Evolutionary conservation across 768 basidiomycete genomes (phyloP).

Genomic region (Suillus sp.): DNA sequence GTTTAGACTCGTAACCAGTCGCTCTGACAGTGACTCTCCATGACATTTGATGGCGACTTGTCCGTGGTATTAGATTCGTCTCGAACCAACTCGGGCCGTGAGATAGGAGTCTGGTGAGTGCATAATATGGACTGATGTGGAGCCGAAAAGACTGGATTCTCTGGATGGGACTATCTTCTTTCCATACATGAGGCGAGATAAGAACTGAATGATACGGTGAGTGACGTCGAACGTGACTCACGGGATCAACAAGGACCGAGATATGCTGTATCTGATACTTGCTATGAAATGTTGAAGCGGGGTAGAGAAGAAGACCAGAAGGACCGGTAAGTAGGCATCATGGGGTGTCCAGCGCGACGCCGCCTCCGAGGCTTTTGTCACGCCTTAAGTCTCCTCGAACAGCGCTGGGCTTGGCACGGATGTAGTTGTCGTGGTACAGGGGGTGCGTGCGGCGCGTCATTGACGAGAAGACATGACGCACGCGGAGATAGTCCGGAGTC

Average conservation of each 20-base stretch:
- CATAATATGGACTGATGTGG: background rate
- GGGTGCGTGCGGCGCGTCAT: background rate
- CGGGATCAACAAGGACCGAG: background rate
- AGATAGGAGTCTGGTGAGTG: background rate
- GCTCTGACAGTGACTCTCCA: background rate
- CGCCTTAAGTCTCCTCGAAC: background rate
- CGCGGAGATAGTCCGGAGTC: background rate
- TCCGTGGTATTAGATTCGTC: background rate
- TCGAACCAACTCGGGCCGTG: background rate
- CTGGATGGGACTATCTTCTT: background rate
- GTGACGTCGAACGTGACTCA: background rate
- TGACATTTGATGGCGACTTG: background rate
- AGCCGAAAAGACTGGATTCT: background rate
- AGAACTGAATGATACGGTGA: background rate
- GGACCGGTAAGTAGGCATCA: background rate
- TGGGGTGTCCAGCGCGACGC: too few relatives aligned
- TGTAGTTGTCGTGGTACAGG: background rate
- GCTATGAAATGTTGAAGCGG: background rate
- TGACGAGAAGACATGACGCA: background rate
- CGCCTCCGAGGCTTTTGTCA: too few relatives aligned
- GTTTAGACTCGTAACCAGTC: background rate
- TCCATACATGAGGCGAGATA: slow-evolving; percentile 3
- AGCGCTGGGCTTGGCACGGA: background rate
- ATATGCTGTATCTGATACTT: background rate
- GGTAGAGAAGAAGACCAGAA: background rate